Percentiles rank a stretch among this genome's conserved stretches.
Evolutionary conservation across 371 early-diverging fungal species (phyloP).

Genomic region (Coemansia sp.): DNA sequence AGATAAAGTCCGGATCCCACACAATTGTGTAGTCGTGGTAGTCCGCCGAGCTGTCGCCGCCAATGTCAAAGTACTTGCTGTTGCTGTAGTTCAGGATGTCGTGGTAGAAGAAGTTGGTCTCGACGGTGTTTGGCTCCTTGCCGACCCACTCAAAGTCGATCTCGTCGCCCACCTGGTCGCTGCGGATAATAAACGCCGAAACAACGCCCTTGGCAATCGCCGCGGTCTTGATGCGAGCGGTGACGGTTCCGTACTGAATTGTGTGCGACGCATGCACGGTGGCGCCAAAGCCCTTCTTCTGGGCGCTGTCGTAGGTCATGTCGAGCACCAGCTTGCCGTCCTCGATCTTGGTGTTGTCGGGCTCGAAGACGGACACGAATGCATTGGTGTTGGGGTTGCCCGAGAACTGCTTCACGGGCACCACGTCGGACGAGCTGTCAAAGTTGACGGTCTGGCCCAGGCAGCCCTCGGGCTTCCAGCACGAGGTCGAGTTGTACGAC

Average conservation of each 20-base stretch:
- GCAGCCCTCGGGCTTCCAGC: conserved; percentile 58
- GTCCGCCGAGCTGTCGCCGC: conserved; percentile 29
- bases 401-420: conserved; percentile 40
- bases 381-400: conserved; percentile 53
- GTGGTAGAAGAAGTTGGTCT: conserved; percentile 65
- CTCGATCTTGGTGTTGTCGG: conserved; percentile 52
- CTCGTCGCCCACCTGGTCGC: conserved; percentile 59
- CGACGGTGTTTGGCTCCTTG: conserved; percentile 51
- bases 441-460: conserved; percentile 34
- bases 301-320: conserved; percentile 32
- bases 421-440: conserved; percentile 45
- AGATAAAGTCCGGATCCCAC: conserved; percentile 57
- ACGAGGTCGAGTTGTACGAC: conserved; percentile 53
- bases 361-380: conserved; percentile 57
- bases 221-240: conserved; percentile 58
- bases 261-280: conserved; percentile 53
- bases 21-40: conserved; percentile 55
- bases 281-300: conserved; percentile 58
- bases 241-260: conserved; percentile 58
- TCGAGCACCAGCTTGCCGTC: conserved; percentile 53
- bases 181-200: conserved; percentile 64
- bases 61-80: conserved; percentile 25
- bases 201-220: conserved; percentile 59
- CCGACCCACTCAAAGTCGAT: conserved; percentile 76
- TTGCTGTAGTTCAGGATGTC: conserved; percentile 55